Percentiles rank a stretch among this genome's conserved stretches.
Conservation (phyloP, 2,329 filamentous ascomycete genomes). For the Fusarium begoniae region DNA sequence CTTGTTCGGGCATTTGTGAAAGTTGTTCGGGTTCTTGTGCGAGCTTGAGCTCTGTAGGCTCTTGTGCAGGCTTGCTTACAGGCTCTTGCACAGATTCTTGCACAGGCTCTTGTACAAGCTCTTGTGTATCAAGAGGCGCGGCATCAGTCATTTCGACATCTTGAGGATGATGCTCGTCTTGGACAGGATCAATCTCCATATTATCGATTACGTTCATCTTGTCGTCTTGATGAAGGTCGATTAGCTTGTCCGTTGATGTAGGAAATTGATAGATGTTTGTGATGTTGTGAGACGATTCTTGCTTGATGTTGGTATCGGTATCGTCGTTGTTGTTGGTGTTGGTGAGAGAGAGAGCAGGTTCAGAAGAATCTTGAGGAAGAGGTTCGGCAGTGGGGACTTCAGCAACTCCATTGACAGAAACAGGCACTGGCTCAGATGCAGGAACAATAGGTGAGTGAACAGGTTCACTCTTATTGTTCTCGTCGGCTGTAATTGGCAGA, state of each 20-base stretch:
- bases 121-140: neutral
- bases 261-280: constrained; percentile 7
- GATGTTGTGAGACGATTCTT: constrained; percentile 17
- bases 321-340: constrained; percentile 3
- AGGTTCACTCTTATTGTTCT: constrained; percentile 14
- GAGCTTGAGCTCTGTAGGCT: neutral
- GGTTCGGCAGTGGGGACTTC: neutral
- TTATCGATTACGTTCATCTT: constrained; percentile 33
- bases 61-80: neutral
- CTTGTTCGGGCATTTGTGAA: neutral
- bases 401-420: constrained; percentile 15
- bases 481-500: neutral
- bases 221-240: constrained; percentile 12
- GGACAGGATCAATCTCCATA: constrained; percentile 31
- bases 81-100: neutral
- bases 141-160: constrained; percentile 35
- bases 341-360: neutral
- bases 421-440: constrained; percentile 1
- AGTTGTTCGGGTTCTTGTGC: neutral
- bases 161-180: constrained; percentile 13
- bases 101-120: neutral
- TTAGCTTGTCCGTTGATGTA: constrained; percentile 6
- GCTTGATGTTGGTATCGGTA: constrained; percentile 16
- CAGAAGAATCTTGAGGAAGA: constrained; percentile 6
- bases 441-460: constrained; percentile 14